Evolutionary conservation across 306 rosid species (phyloP), one percentile per base, ranked within the genome.

Genomic region (Dryas drummondii): DNA sequence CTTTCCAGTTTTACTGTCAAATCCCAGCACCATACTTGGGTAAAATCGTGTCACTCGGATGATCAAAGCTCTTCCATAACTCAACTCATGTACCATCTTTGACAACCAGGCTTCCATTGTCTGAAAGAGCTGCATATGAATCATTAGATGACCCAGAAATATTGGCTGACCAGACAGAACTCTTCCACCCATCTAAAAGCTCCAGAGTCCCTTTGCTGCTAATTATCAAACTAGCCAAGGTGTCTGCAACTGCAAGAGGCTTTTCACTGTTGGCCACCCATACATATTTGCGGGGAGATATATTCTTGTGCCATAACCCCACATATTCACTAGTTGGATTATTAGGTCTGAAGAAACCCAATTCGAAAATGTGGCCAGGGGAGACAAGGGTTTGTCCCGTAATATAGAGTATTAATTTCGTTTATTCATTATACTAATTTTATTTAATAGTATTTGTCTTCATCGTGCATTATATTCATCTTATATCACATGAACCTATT

Each of bases 31-130:
- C 82, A 82, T 72, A 0, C 8, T 62, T 44, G 87, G 86, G 87
- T 56, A 88, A 52, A 4, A 82, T 19, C 2, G 86, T 71, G 70
- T 84, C 82, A 12, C 68, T 9, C 12, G 84, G 90, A 56, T 82
- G 62, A 40, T 83, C 57, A 74, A 84, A 86, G 71, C 91, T 84
- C 69, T 81, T 80, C 88, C 91, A 86, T 5, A 79, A 7, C 0
- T 59, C 68, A 17, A 41, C 26, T 17, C 37, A 16, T 9, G 15
- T 10, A 2, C 6, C 7, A 2, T 3, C 53, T 40, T 52, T 32
- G 42, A 86, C 45, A 42, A 84, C 73, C 0, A 79, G 64, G 37
- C 40, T 71, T 12, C 86, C 90, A 4, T 26, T 73, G 48, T 71
- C 77, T 17, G 37, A 50, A 53, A 86, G 82, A 19, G 66, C 73